A percentile compares a stretch with the other conserved stretches of the same genome.
Conservation (phyloP, 2,329 filamentous ascomycete species). For the Fusarium hostae region DNA sequence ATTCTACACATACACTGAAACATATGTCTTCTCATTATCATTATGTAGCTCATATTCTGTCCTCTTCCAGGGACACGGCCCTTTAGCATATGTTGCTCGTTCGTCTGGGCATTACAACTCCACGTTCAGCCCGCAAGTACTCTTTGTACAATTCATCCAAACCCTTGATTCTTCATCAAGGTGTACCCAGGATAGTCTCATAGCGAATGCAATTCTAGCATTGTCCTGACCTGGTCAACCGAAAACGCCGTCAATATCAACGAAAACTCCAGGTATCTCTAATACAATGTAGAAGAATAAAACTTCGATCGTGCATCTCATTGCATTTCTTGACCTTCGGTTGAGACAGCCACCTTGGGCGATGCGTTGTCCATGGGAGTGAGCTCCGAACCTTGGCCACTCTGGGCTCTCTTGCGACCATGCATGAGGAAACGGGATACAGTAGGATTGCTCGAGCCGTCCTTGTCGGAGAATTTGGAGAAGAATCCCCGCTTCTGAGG, state of each 20-base stretch:
- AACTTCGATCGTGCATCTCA: slow-evolving; percentile 23
- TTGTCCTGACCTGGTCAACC: slow-evolving; percentile 33
- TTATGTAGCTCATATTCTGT: slow-evolving; percentile 39
- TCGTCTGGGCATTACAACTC: slow-evolving; percentile 4
- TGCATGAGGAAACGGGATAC: slow-evolving; percentile 73
- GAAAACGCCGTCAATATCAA: slow-evolving; percentile 41
- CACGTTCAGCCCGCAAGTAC: neutral
- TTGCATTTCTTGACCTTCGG: slow-evolving; percentile 45
- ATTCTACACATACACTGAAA: slow-evolving; percentile 3
- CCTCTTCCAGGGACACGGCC: slow-evolving; percentile 20
- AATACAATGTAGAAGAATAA: slow-evolving; percentile 42
- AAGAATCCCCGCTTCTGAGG: slow-evolving; percentile 76
- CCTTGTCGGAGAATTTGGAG: slow-evolving; percentile 72
- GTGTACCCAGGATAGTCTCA: slow-evolving; percentile 28
- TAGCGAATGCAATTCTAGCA: slow-evolving; percentile 44
- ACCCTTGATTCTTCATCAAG: slow-evolving; percentile 23
- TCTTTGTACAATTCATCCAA: slow-evolving; percentile 17
- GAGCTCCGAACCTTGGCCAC: slow-evolving; percentile 76
- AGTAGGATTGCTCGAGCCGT: slow-evolving; percentile 50
- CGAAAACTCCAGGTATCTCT: slow-evolving; percentile 43
- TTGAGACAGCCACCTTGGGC: slow-evolving; percentile 43
- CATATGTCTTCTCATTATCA: slow-evolving; percentile 41
- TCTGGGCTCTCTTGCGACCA: slow-evolving; percentile 75
- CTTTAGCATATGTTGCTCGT: slow-evolving; percentile 5
- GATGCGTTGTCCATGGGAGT: slow-evolving; percentile 65